Base-by-base conservation (phyloP, 495 filamentous ascomycete genomes). In the Poronia punctata region DNA sequence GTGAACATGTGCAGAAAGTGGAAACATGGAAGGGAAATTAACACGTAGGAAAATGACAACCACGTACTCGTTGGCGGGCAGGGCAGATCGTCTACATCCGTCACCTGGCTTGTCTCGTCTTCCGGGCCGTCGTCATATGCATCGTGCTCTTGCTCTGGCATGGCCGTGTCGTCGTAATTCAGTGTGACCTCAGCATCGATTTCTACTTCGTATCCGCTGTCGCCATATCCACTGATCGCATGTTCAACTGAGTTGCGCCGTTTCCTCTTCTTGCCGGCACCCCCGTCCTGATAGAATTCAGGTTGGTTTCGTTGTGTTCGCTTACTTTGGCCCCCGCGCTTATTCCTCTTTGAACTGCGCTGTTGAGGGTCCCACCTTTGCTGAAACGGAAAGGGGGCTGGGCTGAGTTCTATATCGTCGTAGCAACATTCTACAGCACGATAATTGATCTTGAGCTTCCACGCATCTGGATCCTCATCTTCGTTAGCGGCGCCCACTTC, bases 331-430 rank as follows among this genome's bases (percentile, higher is more conserved):
- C 65, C 56, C 5, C 64, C 61, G 9, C 61, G 60, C 20, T 58
- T 51, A n/a, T 49, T 58, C 21, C 52, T 53, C n/a, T 57, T 52
- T 6, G 23, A 43, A 49, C 44, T 42, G 49, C 78, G 66, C 42
- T 89, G 83, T 38, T 86, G 80, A 3, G 73, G 67, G 61, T 95
- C 86, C 88, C 88, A 95, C 37, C 83, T 78, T 58, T 94, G 86
- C 9, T 80, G 65, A 49, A 97, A 98, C 0, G 92, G 92, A 54
- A 94, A 97, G 3, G 85, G 84, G 0, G 92, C 89, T 15, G 80
- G 72, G 40, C 76, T 87, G 22, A 95, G 67, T 40, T 77, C 64
- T 34, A 88, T 65, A n/a, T 77, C 78, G 16, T 88, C 78, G 35
- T 79, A 63, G 45, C 82, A 75, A 57, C 92, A 96, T 56, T 98